Conservation (phyloP, 2,329 filamentous ascomycete genomes). For the Aspergillus glaucus region DNA sequence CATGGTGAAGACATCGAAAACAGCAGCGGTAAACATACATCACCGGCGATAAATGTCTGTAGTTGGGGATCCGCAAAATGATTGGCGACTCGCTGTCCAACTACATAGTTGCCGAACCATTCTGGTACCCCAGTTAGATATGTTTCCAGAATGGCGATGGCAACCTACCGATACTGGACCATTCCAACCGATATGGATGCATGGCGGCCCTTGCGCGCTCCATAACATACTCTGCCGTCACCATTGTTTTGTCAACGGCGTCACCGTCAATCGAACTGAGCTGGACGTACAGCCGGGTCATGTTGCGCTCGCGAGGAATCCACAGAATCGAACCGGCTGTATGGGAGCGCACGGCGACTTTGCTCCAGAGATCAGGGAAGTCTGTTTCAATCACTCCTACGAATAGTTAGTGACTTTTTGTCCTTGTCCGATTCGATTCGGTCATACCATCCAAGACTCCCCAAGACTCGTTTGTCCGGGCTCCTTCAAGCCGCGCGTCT, state of each 20-base stretch:
- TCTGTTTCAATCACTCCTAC: slow-evolving; percentile 53
- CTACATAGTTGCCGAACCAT: slow-evolving; percentile 48
- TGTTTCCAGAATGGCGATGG: not conserved
- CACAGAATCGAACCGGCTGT: slow-evolving; percentile 64
- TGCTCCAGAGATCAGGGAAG: slow-evolving; percentile 70
- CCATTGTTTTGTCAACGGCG: slow-evolving; percentile 25
- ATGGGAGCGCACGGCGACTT: slow-evolving; percentile 63
- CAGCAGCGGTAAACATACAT: slow-evolving; percentile 24
- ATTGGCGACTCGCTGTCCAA: slow-evolving; percentile 44
- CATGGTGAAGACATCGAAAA: not conserved
- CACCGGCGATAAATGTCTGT: slow-evolving; percentile 45
- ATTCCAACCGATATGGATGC: slow-evolving; percentile 40
- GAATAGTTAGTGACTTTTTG: not conserved
- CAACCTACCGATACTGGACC: slow-evolving; percentile 19
- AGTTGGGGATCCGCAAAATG: slow-evolving; percentile 38
- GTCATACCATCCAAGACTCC: slow-evolving; percentile 63
- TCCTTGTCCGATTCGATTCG: accelerated
- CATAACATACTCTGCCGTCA: slow-evolving; percentile 64
- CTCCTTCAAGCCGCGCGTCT: slow-evolving; percentile 43
- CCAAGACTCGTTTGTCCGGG: slow-evolving; percentile 56
- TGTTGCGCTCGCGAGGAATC: slow-evolving; percentile 65
- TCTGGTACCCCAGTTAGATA: slow-evolving; percentile 25
- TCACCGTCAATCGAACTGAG: slow-evolving; percentile 21
- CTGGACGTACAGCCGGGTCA: slow-evolving; percentile 58
- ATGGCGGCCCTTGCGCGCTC: slow-evolving; percentile 41